Evolutionary conservation across 257 asterid genomes (phyloP), one percentile per base, ranked within the genome.

Genomic region (Scutellaria barbata): DNA sequence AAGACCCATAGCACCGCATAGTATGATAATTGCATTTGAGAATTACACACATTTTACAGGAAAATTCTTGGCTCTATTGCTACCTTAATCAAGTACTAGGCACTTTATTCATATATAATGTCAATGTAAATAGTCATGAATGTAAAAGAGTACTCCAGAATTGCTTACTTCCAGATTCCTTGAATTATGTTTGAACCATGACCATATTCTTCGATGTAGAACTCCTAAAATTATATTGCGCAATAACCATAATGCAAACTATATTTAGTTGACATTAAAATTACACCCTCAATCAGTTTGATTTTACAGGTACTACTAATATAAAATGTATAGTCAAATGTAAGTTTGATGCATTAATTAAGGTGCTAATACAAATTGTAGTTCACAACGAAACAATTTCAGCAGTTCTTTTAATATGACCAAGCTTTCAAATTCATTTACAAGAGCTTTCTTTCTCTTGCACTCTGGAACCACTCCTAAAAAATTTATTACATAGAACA

Each of bases 101-200:
- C 16, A 18, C 52, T 66, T 13, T 17, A 14, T 53, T 53, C 16
- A 10, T 13, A 35, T 17, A 55, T 4, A 51, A 48, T 17, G 43
- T 9, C 9, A 47, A n/a, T 55, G 25, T 22, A n/a, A n/a, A n/a
- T 60, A 18, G 42, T 17, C 17, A 22, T 62, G 7, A 30, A 30
- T 30, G 41, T 39, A 13, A 65, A 8, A 8, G 0, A 73, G 0
- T n/a, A 42, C 9, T 58, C 20, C 5, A 2, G 41, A 12, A n/a
- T 69, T 17, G 55, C 50, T 48, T 3, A 50, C 54, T 72, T 43
- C 13, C 39, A 63, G 47, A 17, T 55, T 46, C 52, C 68, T 8
- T 1, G 47, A 63, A 46, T 45, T 20, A 63, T 43, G 9, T 40
- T 12, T 18, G 39, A 63, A 14, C 41, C 13, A 20, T 22, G 10